Base-by-base conservation (phyloP, 140 eudicot species). In the Stevia rebaudiana region DNA sequence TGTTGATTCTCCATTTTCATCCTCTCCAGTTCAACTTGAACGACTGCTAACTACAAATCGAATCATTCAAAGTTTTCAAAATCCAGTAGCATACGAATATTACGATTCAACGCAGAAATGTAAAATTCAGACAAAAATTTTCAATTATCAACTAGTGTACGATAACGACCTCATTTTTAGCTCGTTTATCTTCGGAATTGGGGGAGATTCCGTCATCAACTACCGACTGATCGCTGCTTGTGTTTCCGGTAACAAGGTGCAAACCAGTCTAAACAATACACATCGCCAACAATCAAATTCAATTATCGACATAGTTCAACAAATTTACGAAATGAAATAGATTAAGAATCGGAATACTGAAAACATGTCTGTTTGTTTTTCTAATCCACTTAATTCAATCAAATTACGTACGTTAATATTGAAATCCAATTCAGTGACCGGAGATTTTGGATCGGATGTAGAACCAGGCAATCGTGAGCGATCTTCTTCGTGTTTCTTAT, bases 191-290 rank as follows among this genome's bases (percentile, higher is more conserved):
- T 8, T 80, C 81, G 0, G 95, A 76, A 46, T 80, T 83, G 0
- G 95, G 52, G 6, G 95, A 82, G 2, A 63, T 37, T 47, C 86
- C 83, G 61, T 82, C 90, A 31, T 81, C 91, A 39, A 82, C 90
- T 30, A 78, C 74, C 39, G 96, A 88, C 74, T 86, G 90, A 76
- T 86, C 91, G 43, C 90, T 82, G 16, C 94, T 75, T 3, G 86
- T 78, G 64, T 85, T 88, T 28, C 81, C 87, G 0, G 95, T 89
- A 5, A 80, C 83, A 33, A 89, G 91, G 67, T 74, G 86, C 80
- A 89, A 74, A 17, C 88, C 95, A 41, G 91, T 89, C 97, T 89
- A 77, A 23, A 75, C 23, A 30, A 8, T 47, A 47, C 18, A 16
- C 6, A 44, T 44, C 51, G 51, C 16, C 23, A 25, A 53, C 6